Base-by-base conservation (phyloP, 768 basidiomycete genomes). In the Clavaria fumosa region DNA sequence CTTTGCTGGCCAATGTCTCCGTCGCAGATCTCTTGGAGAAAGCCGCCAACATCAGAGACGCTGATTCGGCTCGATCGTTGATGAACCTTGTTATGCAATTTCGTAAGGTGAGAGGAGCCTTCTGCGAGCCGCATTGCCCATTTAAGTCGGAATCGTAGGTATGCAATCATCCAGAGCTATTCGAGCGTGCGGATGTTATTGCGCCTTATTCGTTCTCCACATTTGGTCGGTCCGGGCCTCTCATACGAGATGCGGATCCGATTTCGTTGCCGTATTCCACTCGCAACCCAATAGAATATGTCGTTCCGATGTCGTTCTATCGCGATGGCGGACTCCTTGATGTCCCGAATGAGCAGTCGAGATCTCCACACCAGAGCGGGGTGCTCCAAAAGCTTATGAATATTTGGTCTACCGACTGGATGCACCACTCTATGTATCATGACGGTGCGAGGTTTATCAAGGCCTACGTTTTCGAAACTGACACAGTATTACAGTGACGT, bases 81-180 rank as follows among this genome's bases (percentile, higher is more conserved):
- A 97, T 97, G 93, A 99, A 97, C 57, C 70, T 99, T 43, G 95
- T 99, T 44, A 99, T 99, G 95, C 95, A 99, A 55, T 97, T 97
- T 67, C 78, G 95, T 47, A 99, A 99, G 67, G 88, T 84, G 38
- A 19, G 58, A 40, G 17, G 26, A 17, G 4, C 5, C 18, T 3
- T 2, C 31, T 9, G 2, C 30, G 11, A 24, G 34, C 15, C 27
- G 22, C 2, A 22, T 19, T n/a, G 21, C 21, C 42, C 32, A 36
- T 24, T 23, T 34, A 18, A 31, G 15, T 30, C 20, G 34, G n/a
- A 38, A n/a, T 18, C 17, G 15, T 35, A 85, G 83, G 88, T 93
- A 45, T 97, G 93, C 67, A 97, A 96, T 50, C 95, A 99, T 48
- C 95, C 95, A 0, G 93, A 97, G 53, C 69, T 99, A 20, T 99